These are phyloP conservation scores for Kodamaea kakaduensis DNA, from an alignment of 805 yeast genomes.

Conservation along the genomic window DNA sequence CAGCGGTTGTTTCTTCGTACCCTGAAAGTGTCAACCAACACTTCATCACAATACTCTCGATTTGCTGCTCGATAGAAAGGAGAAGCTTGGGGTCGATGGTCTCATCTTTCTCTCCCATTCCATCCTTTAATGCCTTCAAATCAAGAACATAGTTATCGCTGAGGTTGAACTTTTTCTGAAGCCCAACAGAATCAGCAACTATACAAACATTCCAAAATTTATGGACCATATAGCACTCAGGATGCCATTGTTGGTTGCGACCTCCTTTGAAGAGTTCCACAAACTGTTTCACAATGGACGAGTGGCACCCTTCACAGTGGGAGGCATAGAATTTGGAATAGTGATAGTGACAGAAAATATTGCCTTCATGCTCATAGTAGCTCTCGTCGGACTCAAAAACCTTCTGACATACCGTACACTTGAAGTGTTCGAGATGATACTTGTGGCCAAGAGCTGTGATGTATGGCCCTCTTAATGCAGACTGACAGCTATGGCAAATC, in stretches of 20 bases:
- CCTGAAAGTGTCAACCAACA: constrained; percentile 87
- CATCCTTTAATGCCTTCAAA: constrained; percentile 10
- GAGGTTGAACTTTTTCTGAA: constrained; percentile 18
- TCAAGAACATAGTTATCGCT: constrained; percentile 11
- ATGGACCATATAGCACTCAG: constrained; percentile 97
- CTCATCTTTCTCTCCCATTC: background rate
- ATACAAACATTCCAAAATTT: constrained; percentile 92
- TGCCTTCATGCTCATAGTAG: constrained; percentile 80
- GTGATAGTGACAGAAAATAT: constrained; percentile 87
- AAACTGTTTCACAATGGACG: constrained; percentile 89
- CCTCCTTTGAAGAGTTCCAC: constrained; percentile 92
- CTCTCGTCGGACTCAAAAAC: constrained; percentile 89
- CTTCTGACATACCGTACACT: constrained; percentile 80
- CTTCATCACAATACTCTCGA: constrained; percentile 54
- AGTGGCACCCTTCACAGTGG: constrained; percentile 89
- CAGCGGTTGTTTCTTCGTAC: constrained; percentile 87
- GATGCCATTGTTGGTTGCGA: constrained; percentile 95
- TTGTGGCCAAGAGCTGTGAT: constrained; percentile 90
- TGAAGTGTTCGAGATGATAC: constrained; percentile 93
- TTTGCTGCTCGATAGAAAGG: constrained; percentile 55
- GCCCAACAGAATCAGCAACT: constrained; percentile 57
- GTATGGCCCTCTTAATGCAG: constrained; percentile 86
- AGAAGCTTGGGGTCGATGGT: constrained; percentile 42
- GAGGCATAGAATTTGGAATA: constrained; percentile 83
- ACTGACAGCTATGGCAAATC: constrained; percentile 81